Conservation (phyloP, 1,139 yeast genomes). For the Taphrina pruni region DNA sequence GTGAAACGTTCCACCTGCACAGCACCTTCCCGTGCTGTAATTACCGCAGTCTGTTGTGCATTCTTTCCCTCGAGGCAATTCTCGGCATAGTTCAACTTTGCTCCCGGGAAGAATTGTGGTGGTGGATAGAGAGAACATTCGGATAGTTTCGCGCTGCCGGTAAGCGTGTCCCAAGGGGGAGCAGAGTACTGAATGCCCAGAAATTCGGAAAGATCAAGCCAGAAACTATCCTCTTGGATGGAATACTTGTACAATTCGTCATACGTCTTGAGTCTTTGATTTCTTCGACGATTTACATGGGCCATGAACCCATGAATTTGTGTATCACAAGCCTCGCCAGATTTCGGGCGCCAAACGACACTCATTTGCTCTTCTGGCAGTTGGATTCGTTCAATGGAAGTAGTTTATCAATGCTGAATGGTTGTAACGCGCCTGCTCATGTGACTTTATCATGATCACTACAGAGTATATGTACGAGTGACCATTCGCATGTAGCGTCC, state of each 20-base stretch:
- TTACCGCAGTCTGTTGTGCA: slow-evolving; percentile 44
- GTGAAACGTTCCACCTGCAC: slow-evolving; percentile 33
- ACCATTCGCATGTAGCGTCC: too few relatives aligned
- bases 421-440: too few relatives aligned
- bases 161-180: slow-evolving; percentile 25
- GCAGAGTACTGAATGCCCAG: slow-evolving; percentile 42
- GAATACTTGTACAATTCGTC: slow-evolving; percentile 46
- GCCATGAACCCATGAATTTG: slow-evolving; percentile 37
- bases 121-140: slow-evolving; percentile 46
- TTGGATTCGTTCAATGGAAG: too few relatives aligned
- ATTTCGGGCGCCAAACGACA: slow-evolving; percentile 11
- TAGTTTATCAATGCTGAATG: too few relatives aligned
- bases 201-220: slow-evolving; percentile 46
- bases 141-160: slow-evolving; percentile 35
- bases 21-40: slow-evolving; percentile 45
- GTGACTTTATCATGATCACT: too few relatives aligned
- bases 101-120: slow-evolving; percentile 46
- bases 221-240: slow-evolving; percentile 42
- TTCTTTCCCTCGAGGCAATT: slow-evolving; percentile 46
- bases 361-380: not conserved
- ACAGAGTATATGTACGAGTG: too few relatives aligned
- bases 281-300: slow-evolving; percentile 27
- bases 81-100: slow-evolving; percentile 46
- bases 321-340: slow-evolving; percentile 27
- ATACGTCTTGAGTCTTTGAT: slow-evolving; percentile 40